These are phyloP conservation scores for Ulvella scutata DNA, from an alignment of 139 green algal genomes.

Conservation along the genomic window DNA sequence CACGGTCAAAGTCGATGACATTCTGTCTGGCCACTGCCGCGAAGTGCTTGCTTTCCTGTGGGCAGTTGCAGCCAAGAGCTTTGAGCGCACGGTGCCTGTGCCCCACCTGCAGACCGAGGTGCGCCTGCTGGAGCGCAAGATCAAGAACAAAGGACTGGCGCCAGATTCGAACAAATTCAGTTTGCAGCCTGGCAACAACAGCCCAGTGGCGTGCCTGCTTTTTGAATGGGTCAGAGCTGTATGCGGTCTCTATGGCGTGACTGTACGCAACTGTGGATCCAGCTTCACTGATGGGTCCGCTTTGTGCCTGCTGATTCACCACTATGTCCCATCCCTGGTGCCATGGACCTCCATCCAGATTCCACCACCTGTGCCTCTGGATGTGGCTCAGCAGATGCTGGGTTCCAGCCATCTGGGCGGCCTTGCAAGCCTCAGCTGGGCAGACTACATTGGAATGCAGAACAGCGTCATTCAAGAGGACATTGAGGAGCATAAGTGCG, in stretches of 20 bases:
- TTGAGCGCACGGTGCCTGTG: neutral
- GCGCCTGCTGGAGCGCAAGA: neutral
- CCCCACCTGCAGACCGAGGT: constrained; percentile 9
- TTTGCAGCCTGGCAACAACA: neutral
- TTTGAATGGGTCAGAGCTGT: constrained; percentile 58
- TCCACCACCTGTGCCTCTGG: neutral
- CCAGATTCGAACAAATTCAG: neutral
- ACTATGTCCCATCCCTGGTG: neutral
- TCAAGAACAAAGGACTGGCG: neutral
- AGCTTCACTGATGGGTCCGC: constrained; percentile 53
- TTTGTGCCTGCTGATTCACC: constrained; percentile 53
- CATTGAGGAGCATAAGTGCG: neutral
- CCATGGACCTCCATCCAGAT: neutral
- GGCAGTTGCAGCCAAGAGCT: neutral
- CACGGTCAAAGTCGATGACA: neutral
- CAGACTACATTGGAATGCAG: constrained; percentile 3
- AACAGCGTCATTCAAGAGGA: neutral
- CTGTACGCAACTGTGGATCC: constrained; percentile 35
- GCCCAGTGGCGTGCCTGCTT: constrained; percentile 19
- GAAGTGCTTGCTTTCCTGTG: neutral
- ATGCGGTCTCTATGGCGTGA: constrained; percentile 24
- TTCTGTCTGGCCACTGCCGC: neutral
- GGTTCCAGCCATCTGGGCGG: neutral
- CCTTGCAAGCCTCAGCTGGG: neutral
- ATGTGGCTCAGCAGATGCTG: neutral